Conservation (phyloP, 306 rosid species). For the Lathyrus sativus region DNA sequence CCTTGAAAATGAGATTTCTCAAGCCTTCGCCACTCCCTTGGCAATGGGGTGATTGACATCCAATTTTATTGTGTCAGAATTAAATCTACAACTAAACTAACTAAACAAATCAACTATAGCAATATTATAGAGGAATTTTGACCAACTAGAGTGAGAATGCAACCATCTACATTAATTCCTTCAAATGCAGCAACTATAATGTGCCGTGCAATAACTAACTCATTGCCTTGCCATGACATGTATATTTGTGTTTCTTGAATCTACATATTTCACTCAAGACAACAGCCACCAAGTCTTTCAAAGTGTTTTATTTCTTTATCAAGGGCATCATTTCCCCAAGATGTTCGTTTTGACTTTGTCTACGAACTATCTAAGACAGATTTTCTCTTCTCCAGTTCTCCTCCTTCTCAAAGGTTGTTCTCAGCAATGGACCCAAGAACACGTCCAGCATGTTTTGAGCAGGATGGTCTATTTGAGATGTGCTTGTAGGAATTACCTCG, state of each 20-base stretch:
- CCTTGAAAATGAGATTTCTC: not conserved
- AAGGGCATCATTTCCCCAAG: constrained; percentile 44
- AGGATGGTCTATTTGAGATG: constrained; percentile 55
- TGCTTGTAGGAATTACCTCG: constrained; percentile 37
- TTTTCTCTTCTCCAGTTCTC: constrained; percentile 50
- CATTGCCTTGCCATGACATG: constrained; percentile 18
- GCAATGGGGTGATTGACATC: constrained; percentile 10
- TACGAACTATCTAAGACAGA: constrained; percentile 33
- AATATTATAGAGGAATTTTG: constrained; percentile 13
- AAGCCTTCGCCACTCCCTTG: constrained; percentile 6
- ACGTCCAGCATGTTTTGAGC: constrained; percentile 81
- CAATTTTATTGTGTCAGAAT: constrained; percentile 20
- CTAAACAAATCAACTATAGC: constrained; percentile 6
- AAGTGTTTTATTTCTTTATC: constrained; percentile 63
- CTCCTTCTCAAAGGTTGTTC: constrained; percentile 50
- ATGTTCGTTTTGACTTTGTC: constrained; percentile 40
- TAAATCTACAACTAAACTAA: constrained; percentile 33
- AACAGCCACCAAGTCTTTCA: constrained; percentile 66
- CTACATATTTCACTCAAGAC: constrained; percentile 53
- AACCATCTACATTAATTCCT: not conserved
- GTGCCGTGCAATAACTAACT: constrained; percentile 9
- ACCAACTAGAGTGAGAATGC: constrained; percentile 19
- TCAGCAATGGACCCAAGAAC: constrained; percentile 76
- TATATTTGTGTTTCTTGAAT: constrained; percentile 16
- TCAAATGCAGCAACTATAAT: constrained; percentile 16